Percentiles rank a stretch among this genome's conserved stretches.
Conservation (phyloP, 345 rosid species). For the Adansonia digitata region DNA sequence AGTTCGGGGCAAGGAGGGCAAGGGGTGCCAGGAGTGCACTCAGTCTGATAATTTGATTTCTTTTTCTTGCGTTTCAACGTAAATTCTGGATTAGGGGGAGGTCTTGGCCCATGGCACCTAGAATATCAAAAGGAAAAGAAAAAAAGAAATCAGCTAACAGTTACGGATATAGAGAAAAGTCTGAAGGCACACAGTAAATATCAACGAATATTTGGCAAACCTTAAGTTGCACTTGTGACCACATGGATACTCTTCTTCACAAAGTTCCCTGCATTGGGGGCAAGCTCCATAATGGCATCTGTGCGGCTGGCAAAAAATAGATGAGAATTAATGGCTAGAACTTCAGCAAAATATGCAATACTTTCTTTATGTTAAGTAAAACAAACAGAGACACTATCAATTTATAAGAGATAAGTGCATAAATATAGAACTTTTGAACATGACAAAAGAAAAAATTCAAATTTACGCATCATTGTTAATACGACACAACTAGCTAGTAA, state of each 20-base stretch:
- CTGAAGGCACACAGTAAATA: not conserved
- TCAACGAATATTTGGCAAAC: slow-evolving; percentile 27
- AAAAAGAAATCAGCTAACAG: not conserved
- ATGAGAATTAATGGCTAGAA: not conserved
- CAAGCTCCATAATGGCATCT: slow-evolving; percentile 95
- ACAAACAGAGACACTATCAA: not conserved
- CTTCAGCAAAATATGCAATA: slow-evolving; percentile 1
- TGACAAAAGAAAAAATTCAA: not conserved
- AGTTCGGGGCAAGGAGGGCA: slow-evolving; percentile 92
- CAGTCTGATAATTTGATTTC: slow-evolving; percentile 49
- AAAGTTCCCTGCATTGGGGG: slow-evolving; percentile 66
- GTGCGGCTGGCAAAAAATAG: slow-evolving; percentile 55
- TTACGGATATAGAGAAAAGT: not conserved
- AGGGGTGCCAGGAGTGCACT: slow-evolving; percentile 68
- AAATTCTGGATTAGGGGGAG: slow-evolving; percentile 84
- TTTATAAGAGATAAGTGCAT: not conserved
- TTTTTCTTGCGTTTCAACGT: slow-evolving; percentile 75
- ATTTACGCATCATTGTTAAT: not conserved
- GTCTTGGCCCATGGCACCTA: slow-evolving; percentile 87
- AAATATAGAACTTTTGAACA: not conserved
- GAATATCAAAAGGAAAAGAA: slow-evolving; percentile 16
- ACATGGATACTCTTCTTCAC: slow-evolving; percentile 83
- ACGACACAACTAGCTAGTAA: not conserved
- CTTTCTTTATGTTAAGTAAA: not conserved
- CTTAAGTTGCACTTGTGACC: slow-evolving; percentile 81